Conservation (phyloP, 768 basidiomycete species). For the Mycena belliarum region DNA sequence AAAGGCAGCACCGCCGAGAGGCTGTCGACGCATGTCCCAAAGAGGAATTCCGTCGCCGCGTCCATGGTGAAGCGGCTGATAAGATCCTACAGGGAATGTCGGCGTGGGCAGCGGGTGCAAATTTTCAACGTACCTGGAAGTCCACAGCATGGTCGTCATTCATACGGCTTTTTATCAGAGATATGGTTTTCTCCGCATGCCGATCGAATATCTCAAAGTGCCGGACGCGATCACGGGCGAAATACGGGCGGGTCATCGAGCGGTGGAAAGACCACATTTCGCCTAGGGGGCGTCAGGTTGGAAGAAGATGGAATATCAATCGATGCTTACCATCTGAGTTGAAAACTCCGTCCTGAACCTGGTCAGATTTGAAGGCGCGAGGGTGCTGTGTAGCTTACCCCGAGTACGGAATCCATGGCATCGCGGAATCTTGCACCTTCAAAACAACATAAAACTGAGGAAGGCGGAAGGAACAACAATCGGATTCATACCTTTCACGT, state of each 20-base stretch:
- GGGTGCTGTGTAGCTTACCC: background rate
- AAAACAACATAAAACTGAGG: background rate
- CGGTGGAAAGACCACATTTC: conserved; percentile 25
- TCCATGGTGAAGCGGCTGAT: conserved; percentile 60
- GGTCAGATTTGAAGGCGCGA: conserved; percentile 13
- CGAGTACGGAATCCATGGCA: conserved; percentile 10
- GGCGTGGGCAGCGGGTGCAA: background rate
- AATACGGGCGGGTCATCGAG: conserved; percentile 26
- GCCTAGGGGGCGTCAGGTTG: background rate
- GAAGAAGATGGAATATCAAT: background rate
- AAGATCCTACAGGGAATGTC: conserved; percentile 39
- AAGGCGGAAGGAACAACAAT: no score
- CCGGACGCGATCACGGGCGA: conserved; percentile 23
- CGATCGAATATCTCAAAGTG: conserved; percentile 27
- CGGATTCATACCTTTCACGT: conserved; percentile 25
- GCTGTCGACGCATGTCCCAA: conserved; percentile 46
- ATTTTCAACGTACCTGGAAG: conserved; percentile 32
- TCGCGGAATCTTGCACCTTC: background rate
- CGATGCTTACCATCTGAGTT: conserved; percentile 30
- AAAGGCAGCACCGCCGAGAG: conserved; percentile 50
- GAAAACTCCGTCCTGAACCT: conserved; percentile 25
- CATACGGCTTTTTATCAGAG: conserved; percentile 18
- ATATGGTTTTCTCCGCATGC: conserved; percentile 17
- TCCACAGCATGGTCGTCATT: conserved; percentile 17
- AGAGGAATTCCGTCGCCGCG: conserved; percentile 59